Base-by-base conservation (phyloP, 805 yeast species). In the Yarrowia hollandica region DNA sequence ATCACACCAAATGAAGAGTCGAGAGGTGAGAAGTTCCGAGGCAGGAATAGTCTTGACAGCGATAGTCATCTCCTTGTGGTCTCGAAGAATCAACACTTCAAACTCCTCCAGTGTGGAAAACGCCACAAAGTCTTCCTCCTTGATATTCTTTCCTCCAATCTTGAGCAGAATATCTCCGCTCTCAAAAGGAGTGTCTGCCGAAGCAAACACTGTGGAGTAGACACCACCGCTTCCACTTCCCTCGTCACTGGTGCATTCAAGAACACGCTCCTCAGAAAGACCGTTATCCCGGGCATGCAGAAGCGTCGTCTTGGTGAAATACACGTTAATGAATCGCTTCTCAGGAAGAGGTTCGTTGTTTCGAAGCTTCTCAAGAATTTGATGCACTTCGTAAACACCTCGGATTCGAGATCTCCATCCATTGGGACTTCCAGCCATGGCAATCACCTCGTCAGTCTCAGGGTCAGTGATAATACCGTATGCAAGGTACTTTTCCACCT, bases 181-280 rank as follows among this genome's bases (percentile, higher is more conserved):
- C 12, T 67, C 66, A 10, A 73, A 58, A 8, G 60, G 88, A 21
- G 75, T 75, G 42, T 82, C 78, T 16, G 77, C 79, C 16, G 77
- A 75, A 68, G 87, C 94, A 69, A 87, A 77, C 62, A 35, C 44
- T 1, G 33, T 18, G 4, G 44, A 18, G 35, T 35, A 52, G 12
- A 48, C 54, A 5, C 54, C 54, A 4, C 54, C 55, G 5, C 26
- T 18, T n/a, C 55, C 55, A 6, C 21, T 21, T n/a, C 35, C 54
- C 9, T 19, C 14, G 33, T 50, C 57, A 12, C 23, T 16, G 23
- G 42, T 34, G 22, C 57, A 50, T 31, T 75, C 77, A 34, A 75
- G 67, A 60, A 90, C 85, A 91, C 95, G 89, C 37, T 81, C 81
- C 65, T 86, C 91, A 0, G 92, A 81, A 19, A 90, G 94, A 19